Base-by-base conservation (phyloP, 345 rosid species). In the Acer saccharum region DNA sequence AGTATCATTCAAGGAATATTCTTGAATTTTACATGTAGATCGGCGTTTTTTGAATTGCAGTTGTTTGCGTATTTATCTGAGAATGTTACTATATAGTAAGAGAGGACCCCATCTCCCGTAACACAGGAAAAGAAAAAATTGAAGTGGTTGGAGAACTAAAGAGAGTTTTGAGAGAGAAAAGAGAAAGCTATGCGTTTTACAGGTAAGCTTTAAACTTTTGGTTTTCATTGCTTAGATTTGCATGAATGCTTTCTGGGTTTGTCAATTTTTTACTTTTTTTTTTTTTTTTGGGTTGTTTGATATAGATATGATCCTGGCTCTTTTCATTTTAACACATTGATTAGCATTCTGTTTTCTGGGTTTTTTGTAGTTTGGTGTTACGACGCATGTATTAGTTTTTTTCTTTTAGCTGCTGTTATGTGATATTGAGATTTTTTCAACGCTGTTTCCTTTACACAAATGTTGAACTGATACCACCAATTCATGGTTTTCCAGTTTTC, bases 101-200 rank as follows among this genome's bases (percentile, higher is more conserved):
- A 44, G 13, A 46, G 50, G 14, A 46, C 57, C 57, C 18, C 57
- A 16, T 52, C 18, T 14, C 18, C 57, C 6, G n/a, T 52, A 52
- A 58, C 63, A 20, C 63, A 1, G 50, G 50, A 46, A 46, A 46
- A 8, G 50, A 1, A 8, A 46, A 46, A 46, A 9, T 9, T 58
- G 21, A 58, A 18, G 63, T 58, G 11, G 11, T 58, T n/a, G 25
- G 25, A 58, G 25, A 43, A 10, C 63, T 18, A n/a, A 0, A 18
- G 25, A 2, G 10, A n/a, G 23, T 58, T n/a, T 20, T 58, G 2
- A 10, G 73, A 10, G 6, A 12, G 11, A 7, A 13, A 50, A 12
- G 41, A 61, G 13, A 64, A 57, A 60, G 61, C 48, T 69, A 79
- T 79, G 82, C 65, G 66, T 61, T 44, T 71, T 10, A 25, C 70